Base-by-base conservation (phyloP, 2,329 filamentous ascomycete species). In the Sporothrix sp. region DNA sequence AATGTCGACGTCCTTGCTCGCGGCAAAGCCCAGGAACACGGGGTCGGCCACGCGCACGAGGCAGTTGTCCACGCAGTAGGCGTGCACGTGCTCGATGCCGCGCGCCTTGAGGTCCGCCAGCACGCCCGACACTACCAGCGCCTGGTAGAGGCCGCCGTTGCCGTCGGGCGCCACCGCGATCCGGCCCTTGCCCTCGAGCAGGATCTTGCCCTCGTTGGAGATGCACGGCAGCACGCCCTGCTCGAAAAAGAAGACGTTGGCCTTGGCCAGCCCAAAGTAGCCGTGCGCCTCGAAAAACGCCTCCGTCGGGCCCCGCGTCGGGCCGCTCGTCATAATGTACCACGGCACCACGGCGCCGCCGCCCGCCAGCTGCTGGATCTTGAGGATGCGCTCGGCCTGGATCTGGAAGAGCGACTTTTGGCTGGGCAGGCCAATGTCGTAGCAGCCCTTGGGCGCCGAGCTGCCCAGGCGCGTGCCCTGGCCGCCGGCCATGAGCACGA, bases 311-410 rank as follows among this genome's bases (percentile, higher is more conserved):
- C 81, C 81, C 58, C 90, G 81, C 7, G 93, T 98, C 40, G 93
- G 93, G 4, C 93, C 93, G 62, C 88, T 95, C 61, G 93, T 98
- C 93, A 98, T 98, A 68, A 98, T 88, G 71, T 98, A 98, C 93
- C 93, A 98, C 11, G 93, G 93, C 37, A 97, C 82, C 28, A 84
- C 74, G 38, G 72, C 72, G 54, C 70, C 57, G 2, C 23, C 20
- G 14, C 58, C 58, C 52, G 91, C 90, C 57, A 97, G 73, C 61
- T 82, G 71, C 71, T 97, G 86, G 8, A 95, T 71, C 72, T 89
- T 94, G 62, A 76, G 76, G 64, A 98, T 97, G 50, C 93, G 78
- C 78, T 98, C 90, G 39, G 86, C 93, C 70, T 98, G 93, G 60
- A 98, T 86, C 74, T 97, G 90, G 78, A 98, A 98, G 54, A 98